phyloP scores from a whole-genome alignment of 768 basidiomycete genomes.

The Agrocybe chaxingu region DNA sequence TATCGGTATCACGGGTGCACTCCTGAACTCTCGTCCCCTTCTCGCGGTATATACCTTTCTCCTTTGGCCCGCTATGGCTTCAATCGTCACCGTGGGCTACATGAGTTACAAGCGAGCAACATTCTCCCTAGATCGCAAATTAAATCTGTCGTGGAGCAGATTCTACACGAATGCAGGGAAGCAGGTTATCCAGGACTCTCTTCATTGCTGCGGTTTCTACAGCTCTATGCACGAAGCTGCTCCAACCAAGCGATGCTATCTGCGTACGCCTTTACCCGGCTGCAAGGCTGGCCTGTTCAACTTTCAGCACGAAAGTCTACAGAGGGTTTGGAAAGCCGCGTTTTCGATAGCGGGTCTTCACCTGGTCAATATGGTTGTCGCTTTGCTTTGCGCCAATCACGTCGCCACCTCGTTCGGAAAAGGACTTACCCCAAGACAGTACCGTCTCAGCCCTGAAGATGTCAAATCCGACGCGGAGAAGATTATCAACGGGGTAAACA shows the following conservation, averaged over 20 bases:
- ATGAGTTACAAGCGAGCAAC: conserved; percentile 57
- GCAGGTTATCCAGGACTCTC: conserved; percentile 55
- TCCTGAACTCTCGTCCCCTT: conserved; percentile 67
- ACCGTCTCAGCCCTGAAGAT: conserved; percentile 50
- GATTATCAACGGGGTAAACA: conserved; percentile 14
- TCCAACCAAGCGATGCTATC: conserved; percentile 56
- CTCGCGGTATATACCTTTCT: conserved; percentile 66
- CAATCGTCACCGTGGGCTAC: conserved; percentile 61
- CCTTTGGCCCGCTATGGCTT: conserved; percentile 60
- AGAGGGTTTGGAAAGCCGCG: conserved; percentile 42
- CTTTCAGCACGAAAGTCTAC: conserved; percentile 50
- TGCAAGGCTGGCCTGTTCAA: conserved; percentile 59
- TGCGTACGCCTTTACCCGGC: conserved; percentile 59
- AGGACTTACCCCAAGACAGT: conserved; percentile 57
- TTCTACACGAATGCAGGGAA: conserved; percentile 55
- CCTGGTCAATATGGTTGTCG: conserved; percentile 53
- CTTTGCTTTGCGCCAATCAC: conserved; percentile 69
- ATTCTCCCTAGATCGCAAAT: conserved; percentile 62
- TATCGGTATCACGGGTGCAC: conserved; percentile 54
- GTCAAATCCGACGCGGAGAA: conserved; percentile 38
- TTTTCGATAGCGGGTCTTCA: conserved; percentile 62
- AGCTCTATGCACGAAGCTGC: conserved; percentile 57
- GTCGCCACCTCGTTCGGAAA: conserved; percentile 60
- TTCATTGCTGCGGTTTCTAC: conserved; percentile 67
- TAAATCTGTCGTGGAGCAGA: conserved; percentile 66